These are phyloP conservation scores for Groenewaldozyma salmanticensis DNA, from an alignment of 805 yeast species.

Conservation along the genomic window DNA sequence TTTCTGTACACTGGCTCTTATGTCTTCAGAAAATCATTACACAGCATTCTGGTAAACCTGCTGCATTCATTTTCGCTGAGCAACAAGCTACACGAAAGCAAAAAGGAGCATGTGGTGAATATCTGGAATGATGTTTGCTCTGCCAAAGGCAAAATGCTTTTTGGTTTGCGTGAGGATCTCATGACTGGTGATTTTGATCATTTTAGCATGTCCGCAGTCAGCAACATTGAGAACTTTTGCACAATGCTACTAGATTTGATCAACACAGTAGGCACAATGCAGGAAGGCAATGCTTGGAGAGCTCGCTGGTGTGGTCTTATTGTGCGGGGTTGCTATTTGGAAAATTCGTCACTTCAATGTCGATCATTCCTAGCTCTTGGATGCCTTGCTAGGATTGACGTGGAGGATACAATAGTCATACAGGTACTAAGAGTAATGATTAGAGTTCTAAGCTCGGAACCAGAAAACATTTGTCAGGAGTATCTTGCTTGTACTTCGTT, in stretches of 20 bases:
- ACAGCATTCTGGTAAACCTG: slow-evolving; percentile 53
- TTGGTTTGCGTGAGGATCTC: slow-evolving; percentile 19
- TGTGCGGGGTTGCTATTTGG: slow-evolving; percentile 27
- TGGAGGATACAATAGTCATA: slow-evolving; percentile 44
- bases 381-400: slow-evolving; percentile 51
- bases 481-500: slow-evolving; percentile 33
- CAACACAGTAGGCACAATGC: slow-evolving; percentile 14
- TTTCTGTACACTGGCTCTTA: slow-evolving; percentile 42
- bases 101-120: slow-evolving; percentile 35
- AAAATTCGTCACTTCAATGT: slow-evolving; percentile 36
- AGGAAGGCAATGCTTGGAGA: slow-evolving; percentile 20
- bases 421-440: slow-evolving; percentile 23
- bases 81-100: slow-evolving; percentile 37
- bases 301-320: slow-evolving; percentile 18
- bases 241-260: slow-evolving; percentile 16
- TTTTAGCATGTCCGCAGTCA: slow-evolving; percentile 13
- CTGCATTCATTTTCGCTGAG: slow-evolving; percentile 59
- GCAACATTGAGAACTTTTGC: slow-evolving; percentile 17
- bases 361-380: slow-evolving; percentile 55
- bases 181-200: slow-evolving; percentile 13
- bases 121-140: slow-evolving; percentile 25
- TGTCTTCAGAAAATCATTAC: slow-evolving; percentile 50
- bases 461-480: slow-evolving; percentile 24
- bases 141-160: slow-evolving; percentile 17
- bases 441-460: background rate